Base-by-base conservation (phyloP, 257 asterid species). In the Solanum paucissectum region DNA sequence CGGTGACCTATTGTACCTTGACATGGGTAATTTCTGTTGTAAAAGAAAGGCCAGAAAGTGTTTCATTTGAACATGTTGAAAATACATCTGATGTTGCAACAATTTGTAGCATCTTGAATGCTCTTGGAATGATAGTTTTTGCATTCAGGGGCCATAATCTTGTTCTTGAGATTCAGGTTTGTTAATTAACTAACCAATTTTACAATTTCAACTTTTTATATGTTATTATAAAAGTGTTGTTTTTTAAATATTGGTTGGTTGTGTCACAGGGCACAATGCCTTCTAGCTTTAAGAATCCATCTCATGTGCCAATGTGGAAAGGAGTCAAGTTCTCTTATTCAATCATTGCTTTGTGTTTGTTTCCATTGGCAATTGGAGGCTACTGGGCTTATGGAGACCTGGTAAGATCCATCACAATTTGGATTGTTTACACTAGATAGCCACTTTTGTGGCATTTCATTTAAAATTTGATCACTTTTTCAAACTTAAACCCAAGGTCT, bases 121-220 rank as follows among this genome's bases (percentile, higher is more conserved):
- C 98, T 84, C 93, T 96, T 83, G 98, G 98, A 66, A 91, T 96
- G 32, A 87, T 96, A 82, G 98, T 98, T 38, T 95, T 95, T 88
- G 95, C 98, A 60, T 96, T 96, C 84, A 91, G 98, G 86, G 99
- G 99, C 44, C 99, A 96, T 90, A 96, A 96, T 86, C 95, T 96
- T 88, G 94, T 93, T 44, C 83, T 96, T 3, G 99, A 96, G 86
- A 95, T 96, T 33, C 99, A 96, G 99, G 99, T 93, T 73, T 12
- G 83, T 4, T 85, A 4, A 32, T 29, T 81, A 29, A 49, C 29
- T 9, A 81, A 16, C 29, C 68, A 29, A 18, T 81, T 27, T 46
- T 46, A 81, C 29, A 16, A 18, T 14, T 81, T 46, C 38, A 81
- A 81, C 8, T 77, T 38, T 5, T 84, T 23, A 64, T 7, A 85